phyloP scores from a whole-genome alignment of 306 rosid species.

The Trichosanthes truncata region DNA sequence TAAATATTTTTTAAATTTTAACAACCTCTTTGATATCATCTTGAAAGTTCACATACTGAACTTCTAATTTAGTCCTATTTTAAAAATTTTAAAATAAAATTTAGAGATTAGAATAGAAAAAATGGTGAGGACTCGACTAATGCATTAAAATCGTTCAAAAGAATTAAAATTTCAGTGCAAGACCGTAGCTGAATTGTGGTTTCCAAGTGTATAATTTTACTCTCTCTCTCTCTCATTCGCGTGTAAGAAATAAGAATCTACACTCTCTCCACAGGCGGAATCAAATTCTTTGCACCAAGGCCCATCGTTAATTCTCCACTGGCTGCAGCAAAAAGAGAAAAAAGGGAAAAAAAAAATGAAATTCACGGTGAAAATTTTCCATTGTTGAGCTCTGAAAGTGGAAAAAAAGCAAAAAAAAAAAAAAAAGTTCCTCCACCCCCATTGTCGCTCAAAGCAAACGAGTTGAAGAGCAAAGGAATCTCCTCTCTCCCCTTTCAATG shows the following conservation, averaged over 20 bases:
- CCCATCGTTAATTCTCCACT: neutral
- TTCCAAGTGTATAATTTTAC: neutral
- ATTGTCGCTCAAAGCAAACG: neutral
- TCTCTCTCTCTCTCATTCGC: neutral
- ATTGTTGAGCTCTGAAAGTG: neutral
- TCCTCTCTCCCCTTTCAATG: slow-evolving; percentile 1
- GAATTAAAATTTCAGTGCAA: neutral
- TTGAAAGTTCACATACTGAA: too few relatives aligned
- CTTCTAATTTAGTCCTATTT: too few relatives aligned
- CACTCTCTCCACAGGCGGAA: slow-evolving; percentile 10
- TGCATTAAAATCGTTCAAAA: too few relatives aligned
- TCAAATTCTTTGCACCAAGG: slow-evolving; percentile 4
- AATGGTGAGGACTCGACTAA: too few relatives aligned
- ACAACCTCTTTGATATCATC: too few relatives aligned
- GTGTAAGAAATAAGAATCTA: slow-evolving; percentile 1
- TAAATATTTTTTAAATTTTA: too few relatives aligned
- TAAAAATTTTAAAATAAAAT: too few relatives aligned
- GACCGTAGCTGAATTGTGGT: neutral
- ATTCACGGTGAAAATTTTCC: neutral
- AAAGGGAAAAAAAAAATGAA: neutral
- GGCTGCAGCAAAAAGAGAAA: neutral
- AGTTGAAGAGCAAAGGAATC: slow-evolving; percentile 2
- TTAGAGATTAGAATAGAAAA: too few relatives aligned
- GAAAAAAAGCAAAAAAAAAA: neutral
- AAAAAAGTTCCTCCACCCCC: neutral